Conservation (phyloP, 1,139 yeast genomes). For the Sugiyamaella neomexicana region DNA sequence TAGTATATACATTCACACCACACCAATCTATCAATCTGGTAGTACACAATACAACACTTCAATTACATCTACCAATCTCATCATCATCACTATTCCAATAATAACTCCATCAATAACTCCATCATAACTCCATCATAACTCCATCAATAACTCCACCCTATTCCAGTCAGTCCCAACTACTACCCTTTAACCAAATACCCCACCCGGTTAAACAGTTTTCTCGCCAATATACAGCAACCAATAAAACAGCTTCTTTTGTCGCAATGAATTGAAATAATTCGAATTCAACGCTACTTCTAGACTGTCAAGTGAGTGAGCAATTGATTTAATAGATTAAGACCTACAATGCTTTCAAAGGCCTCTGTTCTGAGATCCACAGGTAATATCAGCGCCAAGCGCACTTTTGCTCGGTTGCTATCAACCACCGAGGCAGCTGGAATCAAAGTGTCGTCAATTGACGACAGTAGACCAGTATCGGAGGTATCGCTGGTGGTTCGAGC, state of each 20-base stretch:
- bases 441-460: constrained; percentile 49
- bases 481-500: constrained; percentile 81
- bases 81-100: too few species aligned
- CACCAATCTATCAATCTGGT: too few species aligned
- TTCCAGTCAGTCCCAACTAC: background rate
- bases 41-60: too few species aligned
- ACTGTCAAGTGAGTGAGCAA: too few species aligned
- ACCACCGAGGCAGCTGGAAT: constrained; percentile 41
- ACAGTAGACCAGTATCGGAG: constrained; percentile 59
- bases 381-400: constrained; percentile 4
- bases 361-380: constrained; percentile 11
- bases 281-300: background rate
- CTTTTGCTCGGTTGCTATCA: constrained; percentile 28
- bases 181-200: background rate
- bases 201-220: background rate
- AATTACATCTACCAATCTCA: too few species aligned
- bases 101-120: too few species aligned
- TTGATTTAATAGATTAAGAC: background rate
- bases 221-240: background rate
- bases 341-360: constrained; percentile 11
- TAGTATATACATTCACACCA: too few species aligned
- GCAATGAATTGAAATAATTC: constrained; percentile 7
- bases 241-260: constrained; percentile 9
- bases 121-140: too few species aligned
- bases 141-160: too few species aligned